phyloP scores from a whole-genome alignment of 441 rosid genomes.

The Croton laevigatus region DNA sequence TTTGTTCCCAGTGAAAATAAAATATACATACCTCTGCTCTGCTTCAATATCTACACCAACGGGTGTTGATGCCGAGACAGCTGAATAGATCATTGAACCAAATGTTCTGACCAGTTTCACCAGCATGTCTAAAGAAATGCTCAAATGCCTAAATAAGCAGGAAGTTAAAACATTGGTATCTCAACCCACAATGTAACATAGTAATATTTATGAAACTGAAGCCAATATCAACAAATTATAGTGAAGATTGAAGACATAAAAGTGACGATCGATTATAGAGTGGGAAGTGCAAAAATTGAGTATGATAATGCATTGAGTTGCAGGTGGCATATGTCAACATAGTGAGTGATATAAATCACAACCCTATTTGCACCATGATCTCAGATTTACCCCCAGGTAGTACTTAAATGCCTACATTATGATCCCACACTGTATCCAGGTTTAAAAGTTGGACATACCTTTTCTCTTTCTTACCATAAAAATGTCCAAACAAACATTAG shows the following conservation, averaged over 20 bases:
- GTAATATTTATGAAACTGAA: constrained; percentile 4
- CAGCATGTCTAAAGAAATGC: constrained; percentile 71
- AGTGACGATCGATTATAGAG: neutral
- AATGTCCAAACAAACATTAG: neutral
- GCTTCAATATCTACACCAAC: constrained; percentile 98
- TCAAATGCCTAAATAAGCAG: constrained; percentile 61
- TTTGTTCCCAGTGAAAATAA: constrained; percentile 15
- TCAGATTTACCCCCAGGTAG: neutral
- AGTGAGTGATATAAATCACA: neutral
- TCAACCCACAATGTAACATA: neutral
- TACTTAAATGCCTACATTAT: neutral
- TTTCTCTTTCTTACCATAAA: neutral
- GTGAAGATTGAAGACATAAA: neutral
- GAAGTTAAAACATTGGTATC: neutral
- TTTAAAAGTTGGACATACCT: neutral
- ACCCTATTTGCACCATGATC: neutral
- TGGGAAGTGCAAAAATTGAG: neutral
- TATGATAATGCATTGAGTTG: neutral
- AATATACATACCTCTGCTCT: constrained; percentile 68
- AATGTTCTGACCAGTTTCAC: constrained; percentile 83
- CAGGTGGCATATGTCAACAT: neutral
- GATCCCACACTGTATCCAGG: neutral
- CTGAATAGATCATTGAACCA: constrained; percentile 75
- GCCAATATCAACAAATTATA: neutral
- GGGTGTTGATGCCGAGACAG: constrained; percentile 71